Percentiles rank a stretch among this genome's conserved stretches.
These are phyloP conservation scores for Raddia distichophylla DNA, from an alignment of 176 grass and related monocot species.

Conservation along the genomic window DNA sequence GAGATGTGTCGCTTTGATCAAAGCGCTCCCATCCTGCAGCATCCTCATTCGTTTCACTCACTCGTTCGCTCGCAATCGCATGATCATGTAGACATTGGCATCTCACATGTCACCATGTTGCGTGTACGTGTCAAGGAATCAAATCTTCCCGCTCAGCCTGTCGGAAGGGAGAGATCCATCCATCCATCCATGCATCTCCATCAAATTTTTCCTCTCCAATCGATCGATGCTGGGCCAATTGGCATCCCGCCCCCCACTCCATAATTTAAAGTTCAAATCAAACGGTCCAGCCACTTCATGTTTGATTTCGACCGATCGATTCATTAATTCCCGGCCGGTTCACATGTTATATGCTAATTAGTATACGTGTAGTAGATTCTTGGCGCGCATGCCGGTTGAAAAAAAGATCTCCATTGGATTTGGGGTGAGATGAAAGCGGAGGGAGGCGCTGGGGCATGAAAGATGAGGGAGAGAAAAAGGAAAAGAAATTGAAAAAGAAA, in stretches of 20 bases:
- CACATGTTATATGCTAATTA: background rate
- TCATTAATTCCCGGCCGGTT: too few relatives aligned
- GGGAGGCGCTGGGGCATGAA: too few relatives aligned
- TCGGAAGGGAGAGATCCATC: conserved; percentile 22
- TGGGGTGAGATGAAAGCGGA: too few relatives aligned
- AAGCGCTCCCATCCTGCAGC: background rate
- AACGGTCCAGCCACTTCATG: background rate
- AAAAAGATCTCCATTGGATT: conserved; percentile 29
- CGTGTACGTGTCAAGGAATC: conserved; percentile 49
- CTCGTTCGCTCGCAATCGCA: background rate
- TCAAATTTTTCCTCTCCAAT: background rate
- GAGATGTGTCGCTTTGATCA: background rate
- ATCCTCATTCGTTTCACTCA: conserved; percentile 7
- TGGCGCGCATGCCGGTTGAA: background rate
- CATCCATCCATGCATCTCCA: conserved; percentile 27
- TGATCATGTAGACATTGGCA: conserved; percentile 19
- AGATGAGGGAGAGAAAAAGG: too few relatives aligned
- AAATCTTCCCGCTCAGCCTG: conserved; percentile 38
- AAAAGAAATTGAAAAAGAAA: too few relatives aligned
- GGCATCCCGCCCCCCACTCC: background rate
- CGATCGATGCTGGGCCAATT: background rate
- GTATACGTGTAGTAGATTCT: conserved; percentile 2
- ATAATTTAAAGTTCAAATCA: conserved; percentile 42
- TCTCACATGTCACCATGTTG: conserved; percentile 44
- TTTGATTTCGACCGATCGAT: conserved; percentile 31